A percentile compares a stretch with the other conserved stretches of the same genome.
phyloP scores from a whole-genome alignment of 192 early-diverging fungal species.

The Spizellomyces sp. region DNA sequence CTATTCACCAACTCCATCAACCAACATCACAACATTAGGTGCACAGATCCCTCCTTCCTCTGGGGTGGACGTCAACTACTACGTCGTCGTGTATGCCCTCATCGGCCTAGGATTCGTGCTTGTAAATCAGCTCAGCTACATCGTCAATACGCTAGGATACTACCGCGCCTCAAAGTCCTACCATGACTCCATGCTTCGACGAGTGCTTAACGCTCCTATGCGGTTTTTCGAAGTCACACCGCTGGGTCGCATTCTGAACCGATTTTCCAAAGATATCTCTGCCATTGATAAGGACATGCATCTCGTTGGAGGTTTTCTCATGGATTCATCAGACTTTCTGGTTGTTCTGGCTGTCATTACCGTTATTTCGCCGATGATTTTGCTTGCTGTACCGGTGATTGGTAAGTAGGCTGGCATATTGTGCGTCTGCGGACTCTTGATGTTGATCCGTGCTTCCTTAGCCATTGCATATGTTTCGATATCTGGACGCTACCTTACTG shows the following conservation, averaged over 20 bases:
- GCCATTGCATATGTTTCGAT: too few species aligned
- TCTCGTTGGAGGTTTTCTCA: conserved; percentile 65
- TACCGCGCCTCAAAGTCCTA: conserved; percentile 24
- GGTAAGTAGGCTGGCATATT: conserved; percentile 72
- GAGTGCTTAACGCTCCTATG: conserved; percentile 73
- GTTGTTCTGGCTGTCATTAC: conserved; percentile 57
- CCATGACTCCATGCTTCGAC: conserved; percentile 68
- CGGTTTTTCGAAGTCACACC: conserved; percentile 80
- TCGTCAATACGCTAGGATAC: too few species aligned
- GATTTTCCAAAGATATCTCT: conserved; percentile 71
- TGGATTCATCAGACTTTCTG: conserved; percentile 45
- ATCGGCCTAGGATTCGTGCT: conserved; percentile 60
- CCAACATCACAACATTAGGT: conserved; percentile 42
- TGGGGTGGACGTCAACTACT: conserved; percentile 50
- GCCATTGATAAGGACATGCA: conserved; percentile 56
- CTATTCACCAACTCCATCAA: conserved; percentile 69
- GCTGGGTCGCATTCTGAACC: conserved; percentile 73
- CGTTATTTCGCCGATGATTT: conserved; percentile 67
- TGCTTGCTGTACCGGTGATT: conserved; percentile 68
- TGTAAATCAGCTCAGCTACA: background rate
- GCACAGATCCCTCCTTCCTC: conserved; percentile 69
- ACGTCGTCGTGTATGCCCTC: conserved; percentile 63
- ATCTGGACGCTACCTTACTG: conserved; percentile 60
- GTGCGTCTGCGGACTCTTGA: conserved; percentile 68
- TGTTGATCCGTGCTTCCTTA: conserved; percentile 40